phyloP scores from a whole-genome alignment of 164 flowering plant species.

The Euptelea pleiosperma region DNA sequence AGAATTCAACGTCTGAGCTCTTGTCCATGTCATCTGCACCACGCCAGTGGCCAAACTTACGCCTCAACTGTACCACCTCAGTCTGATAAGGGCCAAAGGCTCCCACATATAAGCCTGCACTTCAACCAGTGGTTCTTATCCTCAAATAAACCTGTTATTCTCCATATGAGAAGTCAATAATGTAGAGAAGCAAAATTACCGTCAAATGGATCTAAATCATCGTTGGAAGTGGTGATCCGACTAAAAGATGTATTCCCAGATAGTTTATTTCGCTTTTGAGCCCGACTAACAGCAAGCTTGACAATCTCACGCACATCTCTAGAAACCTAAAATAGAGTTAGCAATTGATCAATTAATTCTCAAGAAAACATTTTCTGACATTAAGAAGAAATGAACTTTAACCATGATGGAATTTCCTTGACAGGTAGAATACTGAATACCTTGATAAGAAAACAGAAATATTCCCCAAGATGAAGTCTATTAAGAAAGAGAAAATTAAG shows the following conservation, averaged over 20 bases:
- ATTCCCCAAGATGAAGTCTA: neutral
- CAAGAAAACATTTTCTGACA: neutral
- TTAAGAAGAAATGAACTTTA: neutral
- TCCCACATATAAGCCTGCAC: constrained; percentile 82
- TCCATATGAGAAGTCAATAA: constrained; percentile 5
- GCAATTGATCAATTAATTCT: constrained; percentile 4
- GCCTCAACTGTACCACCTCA: constrained; percentile 88
- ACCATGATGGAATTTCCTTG: neutral
- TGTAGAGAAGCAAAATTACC: constrained; percentile 37
- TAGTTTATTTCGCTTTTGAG: constrained; percentile 62
- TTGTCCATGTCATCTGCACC: constrained; percentile 30
- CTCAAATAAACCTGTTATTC: neutral
- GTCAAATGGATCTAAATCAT: constrained; percentile 79
- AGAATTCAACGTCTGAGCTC: constrained; percentile 71
- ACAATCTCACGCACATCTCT: constrained; percentile 79
- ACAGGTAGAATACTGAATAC: neutral
- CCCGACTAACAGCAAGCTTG: constrained; percentile 79
- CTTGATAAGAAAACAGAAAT: neutral
- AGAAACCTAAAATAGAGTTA: constrained; percentile 45
- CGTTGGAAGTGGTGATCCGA: constrained; percentile 51
- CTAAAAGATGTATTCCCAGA: constrained; percentile 63
- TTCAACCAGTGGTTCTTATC: constrained; percentile 15
- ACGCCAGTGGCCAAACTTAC: constrained; percentile 88
- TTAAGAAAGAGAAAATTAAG: neutral
- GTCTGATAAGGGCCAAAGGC: constrained; percentile 94